phyloP scores from a whole-genome alignment of 306 rosid species.

The Prunus fruticosa region DNA sequence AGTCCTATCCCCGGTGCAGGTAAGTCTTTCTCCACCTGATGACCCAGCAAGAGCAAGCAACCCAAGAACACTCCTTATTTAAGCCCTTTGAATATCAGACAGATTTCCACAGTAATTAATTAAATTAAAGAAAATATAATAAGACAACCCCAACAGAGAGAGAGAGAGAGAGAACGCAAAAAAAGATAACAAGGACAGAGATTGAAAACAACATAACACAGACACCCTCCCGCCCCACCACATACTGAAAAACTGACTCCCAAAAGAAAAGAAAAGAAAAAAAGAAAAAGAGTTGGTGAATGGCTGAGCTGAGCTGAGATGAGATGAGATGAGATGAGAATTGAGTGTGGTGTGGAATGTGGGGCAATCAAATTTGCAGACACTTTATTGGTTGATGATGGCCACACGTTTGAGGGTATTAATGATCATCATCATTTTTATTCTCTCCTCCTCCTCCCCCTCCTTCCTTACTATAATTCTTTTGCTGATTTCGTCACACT shows the following conservation, averaged over 20 bases:
- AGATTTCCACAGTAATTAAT: neutral
- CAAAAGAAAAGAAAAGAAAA: conserved; percentile 11
- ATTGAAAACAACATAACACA: conserved; percentile 36
- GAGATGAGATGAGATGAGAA: neutral
- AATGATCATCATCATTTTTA: conserved; percentile 32
- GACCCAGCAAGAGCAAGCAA: too few relatives aligned
- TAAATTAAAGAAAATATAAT: neutral
- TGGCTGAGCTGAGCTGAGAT: neutral
- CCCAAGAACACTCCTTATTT: too few relatives aligned
- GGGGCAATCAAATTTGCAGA: conserved; percentile 20
- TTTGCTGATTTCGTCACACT: conserved; percentile 19
- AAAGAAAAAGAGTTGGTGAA: conserved; percentile 6
- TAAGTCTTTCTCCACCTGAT: neutral
- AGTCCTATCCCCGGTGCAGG: too few relatives aligned
- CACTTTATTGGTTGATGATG: conserved; percentile 68
- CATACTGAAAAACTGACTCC: conserved; percentile 10
- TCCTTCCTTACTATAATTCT: conserved; percentile 20
- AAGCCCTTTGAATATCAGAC: neutral
- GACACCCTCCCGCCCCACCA: conserved; percentile 22
- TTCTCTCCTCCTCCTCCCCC: conserved; percentile 12
- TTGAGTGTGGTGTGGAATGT: neutral
- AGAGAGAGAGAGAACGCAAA: neutral
- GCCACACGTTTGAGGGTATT: conserved; percentile 61
- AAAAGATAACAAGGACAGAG: conserved; percentile 17
- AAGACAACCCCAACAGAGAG: neutral